Percentiles rank a stretch among this genome's conserved stretches.
These are phyloP conservation scores for Diutina scorzettiae DNA, from an alignment of 1,139 yeast species.

Conservation along the genomic window DNA sequence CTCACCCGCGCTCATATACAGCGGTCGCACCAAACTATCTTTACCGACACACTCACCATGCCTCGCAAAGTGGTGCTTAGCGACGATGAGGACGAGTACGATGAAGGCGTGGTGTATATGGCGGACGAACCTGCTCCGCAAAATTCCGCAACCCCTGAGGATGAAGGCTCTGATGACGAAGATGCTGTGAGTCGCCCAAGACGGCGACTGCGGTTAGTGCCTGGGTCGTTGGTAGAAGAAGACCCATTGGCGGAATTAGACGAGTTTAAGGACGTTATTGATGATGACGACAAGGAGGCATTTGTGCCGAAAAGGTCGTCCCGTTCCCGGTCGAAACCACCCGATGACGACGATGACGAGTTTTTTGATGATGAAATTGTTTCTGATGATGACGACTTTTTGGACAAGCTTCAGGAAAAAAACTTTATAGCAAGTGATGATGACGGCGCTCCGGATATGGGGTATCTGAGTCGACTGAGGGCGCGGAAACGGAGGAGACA, in stretches of 20 bases:
- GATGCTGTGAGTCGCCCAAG: background rate
- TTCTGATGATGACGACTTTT: conserved; percentile 2
- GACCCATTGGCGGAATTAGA: conserved; percentile 4
- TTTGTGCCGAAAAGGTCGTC: background rate
- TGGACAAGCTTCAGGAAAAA: conserved; percentile 3
- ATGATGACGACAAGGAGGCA: background rate
- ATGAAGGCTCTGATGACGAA: background rate
- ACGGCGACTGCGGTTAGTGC: background rate
- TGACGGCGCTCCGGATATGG: background rate
- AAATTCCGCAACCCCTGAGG: background rate
- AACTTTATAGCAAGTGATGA: background rate
- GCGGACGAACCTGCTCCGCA: background rate
- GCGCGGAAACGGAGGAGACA: background rate
- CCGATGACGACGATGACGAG: conserved; percentile 1
- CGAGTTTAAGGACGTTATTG: conserved; percentile 2
- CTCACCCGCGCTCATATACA: background rate
- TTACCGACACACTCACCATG: background rate
- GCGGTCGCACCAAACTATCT: background rate
- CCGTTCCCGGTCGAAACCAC: background rate
- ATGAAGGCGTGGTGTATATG: background rate
- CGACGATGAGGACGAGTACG: background rate
- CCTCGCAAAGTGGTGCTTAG: background rate
- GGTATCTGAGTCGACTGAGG: background rate
- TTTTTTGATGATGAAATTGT: background rate
- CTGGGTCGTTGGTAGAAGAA: background rate